Evolutionary conservation across 192 early-diverging fungal species (phyloP), one percentile per base, ranked within the genome.

Genomic region (Podila epigama): DNA sequence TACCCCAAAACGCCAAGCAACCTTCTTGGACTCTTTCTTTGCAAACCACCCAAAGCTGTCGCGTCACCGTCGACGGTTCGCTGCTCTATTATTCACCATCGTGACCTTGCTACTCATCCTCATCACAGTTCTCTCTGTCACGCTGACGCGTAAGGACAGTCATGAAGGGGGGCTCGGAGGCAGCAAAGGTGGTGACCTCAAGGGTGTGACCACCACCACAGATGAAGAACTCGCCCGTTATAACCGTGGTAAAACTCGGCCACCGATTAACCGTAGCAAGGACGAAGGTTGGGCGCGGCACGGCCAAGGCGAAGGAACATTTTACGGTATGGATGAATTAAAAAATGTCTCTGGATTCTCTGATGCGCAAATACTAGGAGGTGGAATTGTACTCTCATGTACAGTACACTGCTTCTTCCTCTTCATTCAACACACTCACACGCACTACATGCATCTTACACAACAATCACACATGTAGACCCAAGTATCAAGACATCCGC

Each of bases 281-380:
- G 72, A 37, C 0, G 12, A 53, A 13, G 60, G 72, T 39, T 77
- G 72, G 72, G 57, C 59, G 0, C 20, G 13, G 42, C 28, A 51
- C 2, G 84, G 84, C 2, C 42, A 69, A 58, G 85, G 85, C 28
- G 81, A 86, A 39, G 85, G 75, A 6, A 86, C 85, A 13, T 86
- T 68, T 56, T 86, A 86, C 54, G 82, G 84, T 83, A 79, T 48
- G 59, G 37, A 16, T 36, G 35, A n/a, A n/a, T n/a, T n/a, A n/a
- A n/a, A n/a, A n/a, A n/a, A n/a, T n/a, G n/a, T n/a, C n/a, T n/a
- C n/a, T n/a, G n/a, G n/a, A n/a, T n/a, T n/a, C n/a, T n/a, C n/a
- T n/a, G n/a, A n/a, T n/a, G n/a, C n/a, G n/a, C n/a, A n/a, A n/a
- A n/a, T n/a, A n/a, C n/a, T n/a, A n/a, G n/a, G n/a, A n/a, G n/a